Base-by-base conservation (phyloP, 2,329 filamentous ascomycete species). In the Epichloe baconii region DNA sequence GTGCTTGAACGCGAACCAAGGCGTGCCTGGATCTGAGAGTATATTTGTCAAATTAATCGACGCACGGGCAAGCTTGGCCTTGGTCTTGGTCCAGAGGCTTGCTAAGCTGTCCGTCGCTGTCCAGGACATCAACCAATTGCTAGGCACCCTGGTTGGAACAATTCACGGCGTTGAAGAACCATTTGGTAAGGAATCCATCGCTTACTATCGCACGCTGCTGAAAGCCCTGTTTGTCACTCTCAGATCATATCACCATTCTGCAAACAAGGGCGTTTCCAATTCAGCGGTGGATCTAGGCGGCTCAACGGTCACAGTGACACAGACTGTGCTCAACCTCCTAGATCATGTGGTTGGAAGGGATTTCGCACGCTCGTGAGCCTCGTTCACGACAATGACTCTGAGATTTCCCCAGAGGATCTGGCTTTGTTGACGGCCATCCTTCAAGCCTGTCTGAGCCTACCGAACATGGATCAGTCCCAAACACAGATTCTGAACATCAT, bases 371-470 rank as follows among this genome's bases (percentile, higher is more conserved):
- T 96, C 21, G 88, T 89, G 36, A 81, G 82, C 14, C 80, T 89
- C 49, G 79, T 97, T 14, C 93, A 98, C 62, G 85, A 93, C 36
- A 75, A 83, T 34, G 77, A 84, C 3, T 74, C 78, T 7, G 60
- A 59, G 21, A 60, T 67, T 17, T 79, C 83, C 48, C 48, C 89
- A 0, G 85, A 86, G 52, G 93, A 98, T 63, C 81, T 98, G 56
- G 85, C 84, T 3, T 80, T 97, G 42, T 70, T 98, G 44, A 95
- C 88, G 11, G 90, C 88, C 3, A 85, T 97, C 44, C 71, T 97
- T 38, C 90, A 96, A 66, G 86, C 85, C 35, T 85, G 87, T 58
- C 74, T 97, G 15, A 81, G 82, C 55, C 78, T 95, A 34, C 87
- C 88, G 0, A 83, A 84, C 46, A 83, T 88, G 53, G 80, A 86